Evolutionary conservation across 345 rosid genomes (phyloP), one percentile per base, ranked within the genome.

Genomic region (Theobroma cacao): DNA sequence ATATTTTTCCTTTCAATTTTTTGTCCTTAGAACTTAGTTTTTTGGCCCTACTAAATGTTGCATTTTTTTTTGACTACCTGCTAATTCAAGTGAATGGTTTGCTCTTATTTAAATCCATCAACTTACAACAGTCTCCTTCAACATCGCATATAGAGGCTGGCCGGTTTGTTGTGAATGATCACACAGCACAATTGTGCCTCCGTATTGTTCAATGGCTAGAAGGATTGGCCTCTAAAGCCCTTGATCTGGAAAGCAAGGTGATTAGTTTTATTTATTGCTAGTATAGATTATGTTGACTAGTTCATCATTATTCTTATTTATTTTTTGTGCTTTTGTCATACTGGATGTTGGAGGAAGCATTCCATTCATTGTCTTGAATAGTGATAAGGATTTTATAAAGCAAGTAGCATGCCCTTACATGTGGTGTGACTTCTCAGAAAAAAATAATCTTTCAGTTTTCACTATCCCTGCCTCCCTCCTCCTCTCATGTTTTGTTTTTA

Each of bases 131-230:
- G 99, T 87, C 83, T 72, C 98, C 97, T 30, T 85, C 98, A 79
- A 94, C 99, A 75, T 92, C 98, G 52, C 98, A 96, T 88, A 82
- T 94, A 81, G 99, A 91, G 86, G 95, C 99, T 79, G 89, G 98
- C 78, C 97, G 89, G 84, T 92, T 92, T 87, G 97, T 89, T 82
- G 86, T 85, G 81, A 91, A 89, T 73, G 92, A 92, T 84, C 99
- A 89, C 80, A 91, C 94, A 75, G 94, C 98, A 75, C 98, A 96
- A 78, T 80, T 94, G 72, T 94, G 99, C 87, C 97, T 94, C 78
- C 97, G 99, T 47, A 88, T 96, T 74, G 91, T 94, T 87, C 92
- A 90, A 52, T 96, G 99, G 99, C 91, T 96, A 47, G 98, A 96
- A 86, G 98, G 89, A 56, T 83, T 96, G 83, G 99, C 98, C 75